Conservation (phyloP, 2,329 filamentous ascomycete genomes). For the Nemania sp. region DNA sequence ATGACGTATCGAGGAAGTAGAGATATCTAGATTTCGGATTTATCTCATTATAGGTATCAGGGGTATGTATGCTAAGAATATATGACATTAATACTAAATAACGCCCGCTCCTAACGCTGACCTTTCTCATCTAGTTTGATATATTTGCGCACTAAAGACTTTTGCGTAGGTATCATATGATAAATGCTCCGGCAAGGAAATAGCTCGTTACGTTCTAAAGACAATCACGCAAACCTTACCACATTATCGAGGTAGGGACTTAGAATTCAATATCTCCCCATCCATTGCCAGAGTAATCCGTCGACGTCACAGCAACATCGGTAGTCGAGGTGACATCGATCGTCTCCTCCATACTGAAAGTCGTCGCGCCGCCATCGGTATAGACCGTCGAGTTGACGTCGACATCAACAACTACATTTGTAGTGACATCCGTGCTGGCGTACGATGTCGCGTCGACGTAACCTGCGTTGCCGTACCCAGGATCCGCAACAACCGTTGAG, state of each 20-base stretch:
- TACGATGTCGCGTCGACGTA: constrained; percentile 30
- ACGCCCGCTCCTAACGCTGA: background rate
- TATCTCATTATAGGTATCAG: background rate
- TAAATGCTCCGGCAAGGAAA: background rate
- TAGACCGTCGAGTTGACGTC: constrained; percentile 21
- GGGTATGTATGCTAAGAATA: background rate
- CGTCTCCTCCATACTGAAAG: constrained; percentile 39
- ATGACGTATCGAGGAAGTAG: too few relatives aligned
- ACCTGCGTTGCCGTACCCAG: constrained; percentile 20
- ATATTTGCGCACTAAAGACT: constrained; percentile 11
- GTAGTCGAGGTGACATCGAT: constrained; percentile 33
- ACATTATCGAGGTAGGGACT: background rate
- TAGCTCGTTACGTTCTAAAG: background rate
- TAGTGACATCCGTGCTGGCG: constrained; percentile 28
- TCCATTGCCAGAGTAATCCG: constrained; percentile 47
- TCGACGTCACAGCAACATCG: constrained; percentile 30
- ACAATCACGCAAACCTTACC: background rate
- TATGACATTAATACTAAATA: background rate
- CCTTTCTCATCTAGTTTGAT: background rate
- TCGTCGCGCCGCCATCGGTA: constrained; percentile 16
- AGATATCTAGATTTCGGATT: background rate
- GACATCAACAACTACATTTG: constrained; percentile 28
- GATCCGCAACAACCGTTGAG: constrained; percentile 22
- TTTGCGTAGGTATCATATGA: constrained; percentile 11
- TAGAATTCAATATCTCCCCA: constrained; percentile 39